These are phyloP conservation scores for Phanerodontia chrysosporium DNA, from an alignment of 768 basidiomycete species.

Conservation along the genomic window DNA sequence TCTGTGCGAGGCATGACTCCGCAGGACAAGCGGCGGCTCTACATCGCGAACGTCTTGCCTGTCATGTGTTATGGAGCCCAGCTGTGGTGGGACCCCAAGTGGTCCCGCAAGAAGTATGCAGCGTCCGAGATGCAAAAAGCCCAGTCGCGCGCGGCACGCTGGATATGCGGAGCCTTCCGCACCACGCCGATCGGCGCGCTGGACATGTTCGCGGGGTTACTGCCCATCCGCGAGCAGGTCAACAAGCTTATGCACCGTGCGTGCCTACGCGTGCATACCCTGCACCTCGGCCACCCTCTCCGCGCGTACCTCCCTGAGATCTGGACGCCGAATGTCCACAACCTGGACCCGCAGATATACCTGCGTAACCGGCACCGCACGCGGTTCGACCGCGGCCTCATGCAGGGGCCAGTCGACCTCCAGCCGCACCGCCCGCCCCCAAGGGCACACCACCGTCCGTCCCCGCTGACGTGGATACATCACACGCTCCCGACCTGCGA, in stretches of 20 bases:
- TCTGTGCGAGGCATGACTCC: slow-evolving; percentile 15
- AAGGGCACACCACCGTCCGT: too few species aligned
- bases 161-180: slow-evolving; percentile 15
- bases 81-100: slow-evolving; percentile 16
- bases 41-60: slow-evolving; percentile 15
- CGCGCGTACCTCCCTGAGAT: not conserved
- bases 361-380: not conserved
- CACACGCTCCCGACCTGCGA: too few species aligned
- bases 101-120: slow-evolving; percentile 5
- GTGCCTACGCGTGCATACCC: not conserved
- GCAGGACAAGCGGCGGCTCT: slow-evolving; percentile 11
- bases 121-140: slow-evolving; percentile 9
- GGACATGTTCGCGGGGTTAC: slow-evolving; percentile 10
- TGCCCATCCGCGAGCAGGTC: slow-evolving; percentile 12
- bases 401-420: too few species aligned
- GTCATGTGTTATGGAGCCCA: slow-evolving; percentile 16
- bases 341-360: not conserved
- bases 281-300: slow-evolving; percentile 4
- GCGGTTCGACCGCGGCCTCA: too few species aligned
- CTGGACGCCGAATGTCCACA: not conserved
- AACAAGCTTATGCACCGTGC: slow-evolving; percentile 10
- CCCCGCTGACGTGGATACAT: not conserved
- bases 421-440: too few species aligned
- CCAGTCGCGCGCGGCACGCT: slow-evolving; percentile 11
- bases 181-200: slow-evolving; percentile 15